phyloP scores from a whole-genome alignment of 176 grass and related monocot species.

The Ampelocalamus luodianensis region DNA sequence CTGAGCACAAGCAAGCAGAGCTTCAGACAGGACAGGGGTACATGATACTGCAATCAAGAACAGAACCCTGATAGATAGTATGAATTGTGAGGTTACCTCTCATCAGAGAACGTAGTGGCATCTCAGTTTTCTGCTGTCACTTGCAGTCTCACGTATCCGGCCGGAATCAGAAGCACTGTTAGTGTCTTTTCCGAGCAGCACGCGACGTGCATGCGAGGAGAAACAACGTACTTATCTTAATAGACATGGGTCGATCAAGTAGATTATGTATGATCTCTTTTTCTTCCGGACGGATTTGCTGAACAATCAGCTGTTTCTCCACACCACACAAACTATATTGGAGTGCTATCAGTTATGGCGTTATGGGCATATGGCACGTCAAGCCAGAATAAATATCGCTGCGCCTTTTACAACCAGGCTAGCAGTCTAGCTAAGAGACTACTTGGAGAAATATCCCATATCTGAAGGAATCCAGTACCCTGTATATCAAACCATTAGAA shows the following conservation, averaged over 20 bases:
- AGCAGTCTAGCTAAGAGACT: background rate
- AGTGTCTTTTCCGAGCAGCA: background rate
- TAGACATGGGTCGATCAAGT: constrained; percentile 8
- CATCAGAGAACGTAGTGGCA: background rate
- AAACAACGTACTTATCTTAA: background rate
- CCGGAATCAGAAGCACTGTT: constrained; percentile 28
- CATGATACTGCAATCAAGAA: background rate
- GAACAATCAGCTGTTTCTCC: constrained; percentile 1
- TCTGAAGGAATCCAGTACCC: constrained; percentile 28
- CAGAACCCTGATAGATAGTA: background rate
- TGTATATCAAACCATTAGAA: constrained; percentile 8
- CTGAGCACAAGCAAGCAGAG: background rate
- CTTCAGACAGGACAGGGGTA: constrained; percentile 12
- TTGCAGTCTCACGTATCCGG: constrained; percentile 6
- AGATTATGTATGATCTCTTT: constrained; percentile 4
- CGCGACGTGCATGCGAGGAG: background rate
- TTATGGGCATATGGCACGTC: background rate
- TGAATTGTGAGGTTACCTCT: background rate
- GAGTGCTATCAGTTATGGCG: background rate
- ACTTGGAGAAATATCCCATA: background rate
- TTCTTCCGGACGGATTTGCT: background rate
- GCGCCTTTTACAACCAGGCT: background rate
- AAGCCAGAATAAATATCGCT: background rate
- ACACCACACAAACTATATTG: constrained; percentile 12
- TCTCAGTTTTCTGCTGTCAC: background rate